Evolutionary conservation across 1,284 basidiomycete genomes (phyloP).

Genomic region (Melampsora medusae): DNA sequence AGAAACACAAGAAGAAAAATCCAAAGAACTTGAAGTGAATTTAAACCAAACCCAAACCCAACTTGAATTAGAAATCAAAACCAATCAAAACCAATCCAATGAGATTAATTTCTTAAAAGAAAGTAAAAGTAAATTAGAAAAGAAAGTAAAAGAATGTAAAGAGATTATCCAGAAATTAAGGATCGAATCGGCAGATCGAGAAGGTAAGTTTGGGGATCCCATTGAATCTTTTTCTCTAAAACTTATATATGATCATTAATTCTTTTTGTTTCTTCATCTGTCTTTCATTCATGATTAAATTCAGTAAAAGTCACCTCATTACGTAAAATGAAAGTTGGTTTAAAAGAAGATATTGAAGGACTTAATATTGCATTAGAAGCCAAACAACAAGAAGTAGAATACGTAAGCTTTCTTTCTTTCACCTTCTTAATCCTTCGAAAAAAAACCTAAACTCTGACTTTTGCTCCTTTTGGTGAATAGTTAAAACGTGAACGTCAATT

Average conservation of each 20-base stretch:
- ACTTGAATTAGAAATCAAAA: not conserved
- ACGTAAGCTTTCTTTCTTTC: slow-evolving; percentile 2
- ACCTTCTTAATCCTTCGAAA: not conserved
- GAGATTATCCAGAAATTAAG: slow-evolving; percentile 40
- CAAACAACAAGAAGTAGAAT: slow-evolving; percentile 47
- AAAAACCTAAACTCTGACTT: not conserved
- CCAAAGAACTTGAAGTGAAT: not conserved
- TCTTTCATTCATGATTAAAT: not conserved
- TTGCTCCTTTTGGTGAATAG: not conserved
- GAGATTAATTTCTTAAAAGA: not conserved
- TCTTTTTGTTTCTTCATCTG: not conserved
- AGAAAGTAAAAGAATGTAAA: not conserved
- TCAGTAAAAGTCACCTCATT: slow-evolving; percentile 44
- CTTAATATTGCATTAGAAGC: slow-evolving; percentile 48
- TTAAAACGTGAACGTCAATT: not conserved
- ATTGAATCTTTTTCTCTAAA: not conserved
- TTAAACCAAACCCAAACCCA: not conserved
- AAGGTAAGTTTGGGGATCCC: slow-evolving; percentile 25
- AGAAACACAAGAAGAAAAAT: not conserved
- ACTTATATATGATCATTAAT: not conserved
- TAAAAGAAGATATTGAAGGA: slow-evolving; percentile 46
- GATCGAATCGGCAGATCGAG: slow-evolving; percentile 45
- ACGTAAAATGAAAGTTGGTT: slow-evolving; percentile 27
- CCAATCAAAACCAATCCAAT: not conserved
- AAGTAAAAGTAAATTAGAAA: slow-evolving; percentile 27